Base-by-base conservation (phyloP, 306 rosid genomes). In the Senna siamea region DNA sequence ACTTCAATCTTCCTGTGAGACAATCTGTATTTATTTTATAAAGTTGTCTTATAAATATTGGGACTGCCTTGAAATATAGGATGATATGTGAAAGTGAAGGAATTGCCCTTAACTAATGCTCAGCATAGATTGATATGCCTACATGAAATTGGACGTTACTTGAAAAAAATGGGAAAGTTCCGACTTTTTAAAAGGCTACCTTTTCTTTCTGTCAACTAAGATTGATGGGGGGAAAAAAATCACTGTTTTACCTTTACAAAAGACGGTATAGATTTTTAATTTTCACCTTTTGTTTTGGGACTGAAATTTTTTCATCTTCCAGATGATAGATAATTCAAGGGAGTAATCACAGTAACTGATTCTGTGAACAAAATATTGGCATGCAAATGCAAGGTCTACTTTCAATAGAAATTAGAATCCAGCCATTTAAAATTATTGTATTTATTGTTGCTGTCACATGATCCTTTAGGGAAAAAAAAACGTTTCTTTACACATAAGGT, bases 361-460 rank as follows among this genome's bases (percentile, higher is more conserved):
- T 12, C 34, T 23, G 23, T 12, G 38, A 56, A 56, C 20, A 30
- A 28, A 19, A 14, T 59, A 59, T 41, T 64, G 35, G 53, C 34
- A 22, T 3, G 19, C 40, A 37, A 37, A 37, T 37, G 54, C 30
- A 41, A 20, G 12, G 22, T 52, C 20, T 11, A 18, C 53, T 65
- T 9, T 65, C 11, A 52, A 20, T 52, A 3, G 34, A 11, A 68
- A 32, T 5, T 5, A 53, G 34, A 11, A 68, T 30, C 18, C 43
- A n/a, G 2, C 18, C 47, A 48, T 32, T 9, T 2, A 68, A 4
- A 4, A 52, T 52, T 52, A 69, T 69, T 34, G 19, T 13, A 47
- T 47, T 15, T 47, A 47, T 47, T 47, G 4, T 70, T 7, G 50
- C 68, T 7, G 50, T 68, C 54, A 68, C 69, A 69, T 46, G 44